Evolutionary conservation across 192 early-diverging fungal genomes (phyloP).

Genomic region (Phycomyces blakesleeanus): DNA sequence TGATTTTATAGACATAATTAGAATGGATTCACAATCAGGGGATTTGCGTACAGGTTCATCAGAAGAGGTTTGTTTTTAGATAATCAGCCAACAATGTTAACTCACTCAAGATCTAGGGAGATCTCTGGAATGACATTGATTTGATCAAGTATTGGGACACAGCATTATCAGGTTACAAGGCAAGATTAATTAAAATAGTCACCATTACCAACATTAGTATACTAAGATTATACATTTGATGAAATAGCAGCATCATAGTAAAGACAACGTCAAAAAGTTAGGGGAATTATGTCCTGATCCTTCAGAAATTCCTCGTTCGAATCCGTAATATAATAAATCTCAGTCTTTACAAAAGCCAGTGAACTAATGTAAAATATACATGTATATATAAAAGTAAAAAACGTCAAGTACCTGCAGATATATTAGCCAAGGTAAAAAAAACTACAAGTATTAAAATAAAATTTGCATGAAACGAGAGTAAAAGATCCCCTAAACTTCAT

Average conservation of each 20-base stretch:
- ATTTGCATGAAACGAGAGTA: no score
- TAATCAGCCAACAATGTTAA: background rate
- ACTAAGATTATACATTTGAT: background rate
- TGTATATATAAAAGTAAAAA: background rate
- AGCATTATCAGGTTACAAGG: constrained; percentile 9
- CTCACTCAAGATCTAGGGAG: background rate
- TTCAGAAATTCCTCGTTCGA: constrained; percentile 1
- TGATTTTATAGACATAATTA: no score
- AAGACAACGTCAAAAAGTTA: background rate
- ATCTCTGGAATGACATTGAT: constrained; percentile 7
- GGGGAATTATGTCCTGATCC: constrained; percentile 2
- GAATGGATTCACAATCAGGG: no score
- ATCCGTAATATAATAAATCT: background rate
- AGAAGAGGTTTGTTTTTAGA: background rate
- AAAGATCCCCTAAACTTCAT: background rate
- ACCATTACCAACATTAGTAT: no score
- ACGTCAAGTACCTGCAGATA: background rate
- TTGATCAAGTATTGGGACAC: constrained; percentile 13
- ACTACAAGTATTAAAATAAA: no score
- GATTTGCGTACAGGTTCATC: no score
- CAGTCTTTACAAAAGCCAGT: no score
- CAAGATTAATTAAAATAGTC: background rate
- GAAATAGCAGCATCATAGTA: background rate
- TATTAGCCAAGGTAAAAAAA: background rate
- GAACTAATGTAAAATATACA: no score